Percentiles rank a stretch among this genome's conserved stretches.
Evolutionary conservation across 306 rosid genomes (phyloP).

Genomic region (Arachis stenosperma): DNA sequence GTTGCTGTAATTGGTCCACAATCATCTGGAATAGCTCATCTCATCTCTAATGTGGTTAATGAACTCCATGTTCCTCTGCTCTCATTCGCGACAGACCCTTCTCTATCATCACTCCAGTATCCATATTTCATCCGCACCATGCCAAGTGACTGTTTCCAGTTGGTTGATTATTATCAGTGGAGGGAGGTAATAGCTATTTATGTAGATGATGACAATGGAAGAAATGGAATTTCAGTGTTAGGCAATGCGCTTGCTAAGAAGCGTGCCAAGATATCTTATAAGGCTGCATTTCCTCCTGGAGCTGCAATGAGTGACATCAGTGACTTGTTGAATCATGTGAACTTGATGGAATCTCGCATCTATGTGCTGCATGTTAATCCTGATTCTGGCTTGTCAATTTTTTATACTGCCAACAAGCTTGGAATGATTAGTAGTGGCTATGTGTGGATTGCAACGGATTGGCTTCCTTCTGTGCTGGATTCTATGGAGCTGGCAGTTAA

Average conservation of each 20-base stretch:
- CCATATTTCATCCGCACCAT: constrained; percentile 80
- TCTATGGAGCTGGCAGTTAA: constrained; percentile 47
- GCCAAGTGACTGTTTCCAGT: constrained; percentile 73
- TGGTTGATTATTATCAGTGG: constrained; percentile 69
- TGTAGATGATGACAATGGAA: constrained; percentile 92
- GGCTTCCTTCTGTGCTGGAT: constrained; percentile 89
- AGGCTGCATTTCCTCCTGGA: constrained; percentile 76
- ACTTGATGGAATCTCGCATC: constrained; percentile 94
- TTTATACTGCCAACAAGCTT: constrained; percentile 66
- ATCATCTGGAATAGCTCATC: constrained; percentile 90
- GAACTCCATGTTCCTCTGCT: constrained; percentile 93
- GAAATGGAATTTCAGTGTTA: constrained; percentile 75
- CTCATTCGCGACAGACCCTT: constrained; percentile 91
- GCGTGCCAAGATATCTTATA: constrained; percentile 74
- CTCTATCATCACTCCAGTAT: constrained; percentile 78
- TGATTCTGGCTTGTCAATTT: constrained; percentile 72
- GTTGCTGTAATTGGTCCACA: constrained; percentile 87
- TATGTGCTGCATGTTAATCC: constrained; percentile 89
- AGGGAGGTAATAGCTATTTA: constrained; percentile 78
- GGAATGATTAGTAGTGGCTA: constrained; percentile 74
- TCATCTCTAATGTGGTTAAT: constrained; percentile 79
- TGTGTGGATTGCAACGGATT: constrained; percentile 95
- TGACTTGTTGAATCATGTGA: constrained; percentile 67
- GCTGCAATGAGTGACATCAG: constrained; percentile 50
- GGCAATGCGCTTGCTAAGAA: constrained; percentile 77